These are phyloP conservation scores for Tolypocladium sp. DNA, from an alignment of 2,329 filamentous ascomycete species.

Conservation along the genomic window DNA sequence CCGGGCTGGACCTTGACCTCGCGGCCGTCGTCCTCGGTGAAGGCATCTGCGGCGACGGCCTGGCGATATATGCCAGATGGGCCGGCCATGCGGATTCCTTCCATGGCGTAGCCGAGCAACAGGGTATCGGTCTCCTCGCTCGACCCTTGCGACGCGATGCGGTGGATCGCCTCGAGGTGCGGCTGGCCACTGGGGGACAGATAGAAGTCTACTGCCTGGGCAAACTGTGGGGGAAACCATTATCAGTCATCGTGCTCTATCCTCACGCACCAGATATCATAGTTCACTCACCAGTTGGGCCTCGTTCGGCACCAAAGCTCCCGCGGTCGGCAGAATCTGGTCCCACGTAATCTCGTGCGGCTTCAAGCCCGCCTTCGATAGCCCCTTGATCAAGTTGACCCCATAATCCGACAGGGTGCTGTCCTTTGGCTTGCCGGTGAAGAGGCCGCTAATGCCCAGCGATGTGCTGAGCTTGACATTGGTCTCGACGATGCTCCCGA, in stretches of 20 bases:
- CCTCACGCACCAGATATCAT: too few species aligned
- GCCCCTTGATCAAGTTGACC: conserved; percentile 51
- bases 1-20: conserved; percentile 43
- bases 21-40: conserved; percentile 41
- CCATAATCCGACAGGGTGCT: conserved; percentile 56
- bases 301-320: conserved; percentile 61
- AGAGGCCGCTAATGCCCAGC: conserved; percentile 30
- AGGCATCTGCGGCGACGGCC: conserved; percentile 33
- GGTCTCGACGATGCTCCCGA: conserved; percentile 53
- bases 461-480: conserved; percentile 51
- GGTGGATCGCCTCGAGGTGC: conserved; percentile 52
- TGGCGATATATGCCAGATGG: conserved; percentile 53
- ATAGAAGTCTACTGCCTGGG: conserved; percentile 66
- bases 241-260: neutral
- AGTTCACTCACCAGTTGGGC: conserved; percentile 47
- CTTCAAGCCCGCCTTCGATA: conserved; percentile 54
- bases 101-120: conserved; percentile 61
- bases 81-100: conserved; percentile 60
- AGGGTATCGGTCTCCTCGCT: conserved; percentile 50
- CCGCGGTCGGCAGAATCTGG: conserved; percentile 59
- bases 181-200: conserved; percentile 45
- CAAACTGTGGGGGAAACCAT: conserved; percentile 38
- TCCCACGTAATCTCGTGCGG: conserved; percentile 60
- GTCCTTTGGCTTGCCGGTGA: conserved; percentile 40
- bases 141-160: conserved; percentile 44